Percentiles rank a stretch among this genome's conserved stretches.
phyloP scores from a whole-genome alignment of 192 early-diverging fungal genomes.

The Coemansia sp. region DNA sequence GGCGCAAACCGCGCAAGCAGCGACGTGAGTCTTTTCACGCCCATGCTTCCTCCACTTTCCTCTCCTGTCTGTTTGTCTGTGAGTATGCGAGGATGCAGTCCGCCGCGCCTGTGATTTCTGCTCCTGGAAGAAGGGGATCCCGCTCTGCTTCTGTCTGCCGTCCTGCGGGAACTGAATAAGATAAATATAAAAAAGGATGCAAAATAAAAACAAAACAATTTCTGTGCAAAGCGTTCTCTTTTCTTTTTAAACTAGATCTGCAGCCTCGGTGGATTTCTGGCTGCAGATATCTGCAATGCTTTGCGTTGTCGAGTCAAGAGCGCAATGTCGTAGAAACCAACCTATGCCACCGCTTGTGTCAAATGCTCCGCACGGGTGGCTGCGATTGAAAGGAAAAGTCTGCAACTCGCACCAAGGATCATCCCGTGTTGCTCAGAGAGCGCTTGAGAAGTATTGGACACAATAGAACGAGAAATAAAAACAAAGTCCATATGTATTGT shows the following conservation, averaged over 20 bases:
- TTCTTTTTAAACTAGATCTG: background rate
- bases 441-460: no score
- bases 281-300: background rate
- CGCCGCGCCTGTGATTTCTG: slow-evolving; percentile 11
- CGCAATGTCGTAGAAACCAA: background rate
- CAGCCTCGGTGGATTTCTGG: background rate
- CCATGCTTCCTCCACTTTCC: slow-evolving; percentile 40
- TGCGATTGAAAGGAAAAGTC: background rate
- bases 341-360: background rate
- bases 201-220: background rate
- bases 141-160: background rate
- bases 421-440: background rate
- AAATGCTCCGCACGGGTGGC: background rate
- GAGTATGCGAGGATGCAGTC: background rate
- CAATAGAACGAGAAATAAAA: background rate
- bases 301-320: background rate
- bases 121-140: background rate
- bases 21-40: slow-evolving; percentile 58
- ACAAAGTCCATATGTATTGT: background rate
- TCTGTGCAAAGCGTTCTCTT: no score
- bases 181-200: background rate
- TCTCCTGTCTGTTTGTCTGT: background rate
- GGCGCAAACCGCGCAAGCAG: slow-evolving; percentile 60
- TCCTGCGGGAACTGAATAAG: background rate
- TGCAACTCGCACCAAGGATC: background rate